phyloP scores from a whole-genome alignment of 2,329 filamentous ascomycete genomes.

The Stylonectria norvegica region DNA sequence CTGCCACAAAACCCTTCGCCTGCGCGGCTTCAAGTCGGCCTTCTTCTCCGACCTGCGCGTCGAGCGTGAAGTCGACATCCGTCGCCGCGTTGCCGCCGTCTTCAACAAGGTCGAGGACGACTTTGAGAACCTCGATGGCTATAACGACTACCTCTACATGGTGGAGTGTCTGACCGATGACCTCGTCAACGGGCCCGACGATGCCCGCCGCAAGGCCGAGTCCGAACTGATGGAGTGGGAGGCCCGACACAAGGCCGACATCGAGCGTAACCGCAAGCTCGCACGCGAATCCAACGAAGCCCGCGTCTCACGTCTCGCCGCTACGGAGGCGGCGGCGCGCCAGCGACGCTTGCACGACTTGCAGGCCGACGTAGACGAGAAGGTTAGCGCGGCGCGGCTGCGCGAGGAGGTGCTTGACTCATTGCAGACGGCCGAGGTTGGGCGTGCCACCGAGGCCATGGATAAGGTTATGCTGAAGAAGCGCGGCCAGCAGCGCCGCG shows the following conservation, averaged over 20 bases:
- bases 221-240: conserved; percentile 58
- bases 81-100: conserved; percentile 71
- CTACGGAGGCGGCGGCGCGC: conserved; percentile 64
- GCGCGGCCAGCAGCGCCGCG: conserved; percentile 52
- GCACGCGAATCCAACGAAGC: conserved; percentile 55
- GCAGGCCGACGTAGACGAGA: conserved; percentile 69
- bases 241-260: conserved; percentile 65
- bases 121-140: conserved; percentile 78
- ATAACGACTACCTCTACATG: conserved; percentile 91
- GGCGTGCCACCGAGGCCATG: conserved; percentile 57
- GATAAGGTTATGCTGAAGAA: conserved; percentile 70
- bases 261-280: conserved; percentile 57
- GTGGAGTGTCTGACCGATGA: conserved; percentile 90
- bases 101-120: conserved; percentile 91
- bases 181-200: conserved; percentile 68
- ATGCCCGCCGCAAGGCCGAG: conserved; percentile 52
- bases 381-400: conserved; percentile 58
- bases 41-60: conserved; percentile 87
- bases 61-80: conserved; percentile 91
- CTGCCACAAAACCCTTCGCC: conserved; percentile 82
- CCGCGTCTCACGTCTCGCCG: conserved; percentile 52
- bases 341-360: conserved; percentile 57
- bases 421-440: conserved; percentile 58
- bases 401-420: conserved; percentile 67
- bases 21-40: conserved; percentile 77